These are phyloP conservation scores for Fusarium torreyae DNA, from an alignment of 2,329 filamentous ascomycete genomes.

Conservation along the genomic window DNA sequence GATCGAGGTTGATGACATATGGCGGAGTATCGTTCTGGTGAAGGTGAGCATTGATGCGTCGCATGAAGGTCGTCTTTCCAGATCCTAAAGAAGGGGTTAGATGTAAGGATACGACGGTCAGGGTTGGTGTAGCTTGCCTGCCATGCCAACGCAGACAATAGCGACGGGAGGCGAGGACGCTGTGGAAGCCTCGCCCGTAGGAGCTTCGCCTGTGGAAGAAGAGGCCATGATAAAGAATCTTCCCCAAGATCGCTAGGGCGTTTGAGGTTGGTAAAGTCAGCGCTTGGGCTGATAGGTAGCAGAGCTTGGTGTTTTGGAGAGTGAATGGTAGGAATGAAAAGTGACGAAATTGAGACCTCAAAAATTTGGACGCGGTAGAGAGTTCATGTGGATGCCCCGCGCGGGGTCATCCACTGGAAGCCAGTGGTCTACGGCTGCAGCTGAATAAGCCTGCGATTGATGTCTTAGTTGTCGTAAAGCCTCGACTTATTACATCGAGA, in stretches of 20 bases:
- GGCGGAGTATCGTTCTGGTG: constrained; percentile 85
- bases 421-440: constrained; percentile 15
- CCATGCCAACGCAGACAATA: constrained; percentile 97
- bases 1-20: constrained; percentile 97
- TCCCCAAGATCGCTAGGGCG: neutral
- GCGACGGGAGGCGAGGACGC: constrained; percentile 73
- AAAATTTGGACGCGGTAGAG: constrained; percentile 43
- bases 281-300: neutral
- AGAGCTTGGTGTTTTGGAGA: constrained; percentile 9
- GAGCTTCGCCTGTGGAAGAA: constrained; percentile 47
- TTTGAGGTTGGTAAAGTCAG: neutral
- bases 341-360: constrained; percentile 44
- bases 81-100: constrained; percentile 70
- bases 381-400: constrained; percentile 47
- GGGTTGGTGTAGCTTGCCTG: constrained; percentile 68
- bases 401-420: constrained; percentile 47
- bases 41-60: constrained; percentile 94
- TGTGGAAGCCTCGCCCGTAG: constrained; percentile 47
- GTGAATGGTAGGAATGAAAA: constrained; percentile 25
- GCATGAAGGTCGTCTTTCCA: constrained; percentile 99
- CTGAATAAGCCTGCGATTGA: constrained; percentile 29
- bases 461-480: neutral
- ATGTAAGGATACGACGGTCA: constrained; percentile 6
- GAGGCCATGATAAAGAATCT: constrained; percentile 52
- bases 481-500: neutral